These are phyloP conservation scores for Panus rudis DNA, from an alignment of 768 basidiomycete species.

Conservation along the genomic window DNA sequence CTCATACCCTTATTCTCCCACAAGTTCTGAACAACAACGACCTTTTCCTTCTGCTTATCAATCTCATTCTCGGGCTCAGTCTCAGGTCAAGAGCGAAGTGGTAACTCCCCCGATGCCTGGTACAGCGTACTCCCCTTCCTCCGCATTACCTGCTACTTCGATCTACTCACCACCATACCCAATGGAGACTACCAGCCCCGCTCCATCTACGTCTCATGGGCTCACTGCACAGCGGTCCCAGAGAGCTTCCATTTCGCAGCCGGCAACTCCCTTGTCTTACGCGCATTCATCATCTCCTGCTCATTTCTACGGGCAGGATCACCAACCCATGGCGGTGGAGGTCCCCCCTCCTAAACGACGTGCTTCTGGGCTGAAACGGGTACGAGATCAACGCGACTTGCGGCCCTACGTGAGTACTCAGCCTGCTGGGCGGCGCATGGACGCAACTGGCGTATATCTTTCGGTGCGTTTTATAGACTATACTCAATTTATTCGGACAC, in stretches of 20 bases:
- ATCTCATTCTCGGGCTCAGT: slow-evolving; percentile 50
- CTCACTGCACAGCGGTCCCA: slow-evolving; percentile 45
- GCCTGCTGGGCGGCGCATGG: slow-evolving; percentile 66
- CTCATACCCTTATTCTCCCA: slow-evolving; percentile 38
- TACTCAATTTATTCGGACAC: background rate
- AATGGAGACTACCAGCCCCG: slow-evolving; percentile 62
- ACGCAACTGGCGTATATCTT: slow-evolving; percentile 66
- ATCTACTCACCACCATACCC: slow-evolving; percentile 42
- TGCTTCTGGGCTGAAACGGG: slow-evolving; percentile 69
- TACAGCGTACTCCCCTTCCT: slow-evolving; percentile 50
- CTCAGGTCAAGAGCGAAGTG: slow-evolving; percentile 45
- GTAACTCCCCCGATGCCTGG: slow-evolving; percentile 39
- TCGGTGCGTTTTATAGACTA: slow-evolving; percentile 51
- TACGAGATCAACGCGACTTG: slow-evolving; percentile 72
- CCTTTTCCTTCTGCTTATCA: slow-evolving; percentile 38
- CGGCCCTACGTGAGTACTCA: slow-evolving; percentile 63
- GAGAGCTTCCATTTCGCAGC: slow-evolving; percentile 57
- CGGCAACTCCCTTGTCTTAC: slow-evolving; percentile 68
- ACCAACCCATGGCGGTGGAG: slow-evolving; percentile 73
- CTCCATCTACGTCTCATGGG: slow-evolving; percentile 41
- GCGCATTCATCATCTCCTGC: slow-evolving; percentile 35
- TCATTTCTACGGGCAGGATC: slow-evolving; percentile 51
- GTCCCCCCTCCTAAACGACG: slow-evolving; percentile 51
- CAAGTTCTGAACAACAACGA: slow-evolving; percentile 34
- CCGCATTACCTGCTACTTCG: too few relatives aligned